Evolutionary conservation across 192 early-diverging fungal species (phyloP).

Genomic region (Funneliformis mosseae): DNA sequence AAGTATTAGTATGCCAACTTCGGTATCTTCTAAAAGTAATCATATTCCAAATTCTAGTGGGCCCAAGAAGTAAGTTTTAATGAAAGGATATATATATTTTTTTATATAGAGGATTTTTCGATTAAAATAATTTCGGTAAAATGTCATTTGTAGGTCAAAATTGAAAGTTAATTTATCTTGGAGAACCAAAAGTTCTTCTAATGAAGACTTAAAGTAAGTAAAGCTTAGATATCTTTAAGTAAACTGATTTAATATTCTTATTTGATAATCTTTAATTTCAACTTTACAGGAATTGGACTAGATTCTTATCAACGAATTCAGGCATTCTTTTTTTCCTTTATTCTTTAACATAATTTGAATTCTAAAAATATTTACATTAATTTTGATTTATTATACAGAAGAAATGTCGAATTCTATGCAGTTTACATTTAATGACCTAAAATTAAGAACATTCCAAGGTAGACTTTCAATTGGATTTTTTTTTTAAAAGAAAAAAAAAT

Average conservation of each 20-base stretch:
- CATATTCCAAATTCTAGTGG: background rate
- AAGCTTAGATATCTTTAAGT: background rate
- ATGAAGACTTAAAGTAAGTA: conserved; percentile 35
- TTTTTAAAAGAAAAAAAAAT: background rate
- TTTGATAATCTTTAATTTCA: background rate
- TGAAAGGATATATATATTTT: background rate
- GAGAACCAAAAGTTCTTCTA: conserved; percentile 14
- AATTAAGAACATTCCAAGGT: conserved; percentile 60
- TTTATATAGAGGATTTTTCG: background rate
- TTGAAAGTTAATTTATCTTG: conserved; percentile 19
- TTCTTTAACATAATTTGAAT: background rate
- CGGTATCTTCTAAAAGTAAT: background rate
- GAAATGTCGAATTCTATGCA: conserved; percentile 69
- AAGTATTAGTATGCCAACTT: background rate
- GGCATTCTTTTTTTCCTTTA: conserved; percentile 32
- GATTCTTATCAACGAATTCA: conserved; percentile 62
- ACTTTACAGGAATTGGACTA: conserved; percentile 57
- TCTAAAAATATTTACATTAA: background rate
- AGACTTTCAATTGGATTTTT: background rate
- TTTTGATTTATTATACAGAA: conserved; percentile 36
- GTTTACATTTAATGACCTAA: conserved; percentile 64
- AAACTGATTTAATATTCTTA: background rate
- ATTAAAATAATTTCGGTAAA: conserved; percentile 9
- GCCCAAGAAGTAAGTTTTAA: background rate
- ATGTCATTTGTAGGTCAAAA: conserved; percentile 27